These are phyloP conservation scores for Mycena alexandri DNA, from an alignment of 768 basidiomycete genomes.

Conservation along the genomic window DNA sequence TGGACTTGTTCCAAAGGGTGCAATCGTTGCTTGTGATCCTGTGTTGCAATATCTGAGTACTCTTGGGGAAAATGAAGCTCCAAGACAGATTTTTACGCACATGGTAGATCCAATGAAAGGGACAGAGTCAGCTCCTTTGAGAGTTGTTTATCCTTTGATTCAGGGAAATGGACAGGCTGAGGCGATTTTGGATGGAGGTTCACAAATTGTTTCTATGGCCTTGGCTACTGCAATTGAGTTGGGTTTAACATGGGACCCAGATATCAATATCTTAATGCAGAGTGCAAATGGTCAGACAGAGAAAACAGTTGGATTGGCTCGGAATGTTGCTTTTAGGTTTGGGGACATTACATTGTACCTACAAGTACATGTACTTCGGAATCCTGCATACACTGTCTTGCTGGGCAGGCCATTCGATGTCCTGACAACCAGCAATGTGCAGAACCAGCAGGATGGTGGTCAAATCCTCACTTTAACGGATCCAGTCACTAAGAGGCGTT, in stretches of 20 bases:
- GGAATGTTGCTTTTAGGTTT: background rate
- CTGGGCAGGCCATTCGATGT: background rate
- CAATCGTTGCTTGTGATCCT: no score
- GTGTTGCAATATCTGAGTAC: no score
- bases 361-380: background rate
- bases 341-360: background rate
- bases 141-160: no score
- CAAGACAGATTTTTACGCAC: no score
- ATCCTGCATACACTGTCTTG: background rate
- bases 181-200: background rate
- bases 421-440: background rate
- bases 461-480: no score
- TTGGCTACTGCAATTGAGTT: background rate
- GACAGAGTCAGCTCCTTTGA: no score
- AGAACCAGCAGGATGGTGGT: background rate
- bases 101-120: no score
- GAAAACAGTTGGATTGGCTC: background rate
- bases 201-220: background rate
- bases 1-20: no score
- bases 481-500: no score
- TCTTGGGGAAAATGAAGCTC: no score
- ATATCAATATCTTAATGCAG: background rate
- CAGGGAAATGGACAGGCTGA: no score
- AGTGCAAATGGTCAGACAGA: background rate
- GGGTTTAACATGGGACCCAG: background rate